Evolutionary conservation across 169 alveolate species (phyloP), one percentile per base, ranked within the genome.

Genomic region (Plasmodium gaboni): DNA sequence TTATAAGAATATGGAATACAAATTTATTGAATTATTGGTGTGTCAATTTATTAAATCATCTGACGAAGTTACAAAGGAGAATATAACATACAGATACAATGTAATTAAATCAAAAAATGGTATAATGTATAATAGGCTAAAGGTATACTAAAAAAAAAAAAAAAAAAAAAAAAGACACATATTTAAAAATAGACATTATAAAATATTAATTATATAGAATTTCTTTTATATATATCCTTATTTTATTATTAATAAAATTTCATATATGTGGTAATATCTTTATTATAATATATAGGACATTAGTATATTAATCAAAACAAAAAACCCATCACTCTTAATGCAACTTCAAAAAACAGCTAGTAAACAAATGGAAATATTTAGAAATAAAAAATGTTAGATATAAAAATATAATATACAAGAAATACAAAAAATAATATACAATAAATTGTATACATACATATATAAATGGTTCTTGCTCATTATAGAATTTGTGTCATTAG

Each of bases 21-120:
- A 97, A 92, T 97, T 97, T 87, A 93, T 97, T 26, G 99, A 98
- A 88, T 94, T 98, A 42, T 94, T 98, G 50, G 89, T 96, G 51
- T 91, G 95, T 28, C 98, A 97, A 74, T 97, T 97, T 91, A 89
- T 88, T 38, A 97, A 97, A 19, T 93, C 98, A 1, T 89, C 98
- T 2, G 99, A 97, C 78, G 99, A 97, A 60, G 73, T 93, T 53
- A 94, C 97, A 32, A 94, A 97, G 73, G 96, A 96, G 87, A 94
- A 95, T 72, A 97, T 98, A 73, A 93, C 98, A 17, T 98, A 83
- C 92, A 91, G 99, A 88, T 97, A 94, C 76, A 95, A 92, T 88
- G 73, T 94, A 32, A 88, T 94, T 44, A 95, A 94, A 67, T 94
- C 97, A 28, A 96, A 96, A 72, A 73, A 46, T 50, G 19, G 72